Evolutionary conservation across 1,284 basidiomycete genomes (phyloP).

Genomic region (Irpex sp.): DNA sequence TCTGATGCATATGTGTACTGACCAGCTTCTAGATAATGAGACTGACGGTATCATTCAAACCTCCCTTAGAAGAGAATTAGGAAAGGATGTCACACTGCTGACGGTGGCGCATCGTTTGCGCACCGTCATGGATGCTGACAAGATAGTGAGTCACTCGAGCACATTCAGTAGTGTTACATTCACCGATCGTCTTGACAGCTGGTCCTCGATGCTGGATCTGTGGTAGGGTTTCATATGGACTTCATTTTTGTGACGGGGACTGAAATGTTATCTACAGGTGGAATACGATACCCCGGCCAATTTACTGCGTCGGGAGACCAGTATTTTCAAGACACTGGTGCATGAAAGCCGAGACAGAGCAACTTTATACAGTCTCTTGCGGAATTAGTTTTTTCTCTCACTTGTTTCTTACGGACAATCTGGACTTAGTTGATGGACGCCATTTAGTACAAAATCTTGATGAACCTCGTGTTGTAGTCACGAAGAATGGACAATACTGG

Average conservation of each 20-base stretch:
- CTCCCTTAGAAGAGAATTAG: constrained; percentile 48
- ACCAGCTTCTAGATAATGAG: constrained; percentile 38
- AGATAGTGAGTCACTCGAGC: constrained; percentile 24
- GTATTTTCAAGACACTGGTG: constrained; percentile 54
- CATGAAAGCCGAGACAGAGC: constrained; percentile 56
- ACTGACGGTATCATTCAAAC: constrained; percentile 57
- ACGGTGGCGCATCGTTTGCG: constrained; percentile 67
- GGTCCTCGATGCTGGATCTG: constrained; percentile 37
- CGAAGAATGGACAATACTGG: no score
- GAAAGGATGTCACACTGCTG: constrained; percentile 51
- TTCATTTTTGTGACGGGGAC: not conserved
- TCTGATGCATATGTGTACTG: not conserved
- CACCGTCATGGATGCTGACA: constrained; percentile 37
- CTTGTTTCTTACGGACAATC: no score
- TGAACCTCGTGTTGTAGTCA: no score
- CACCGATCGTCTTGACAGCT: constrained; percentile 23
- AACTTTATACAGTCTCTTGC: constrained; percentile 31
- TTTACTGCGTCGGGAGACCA: constrained; percentile 50
- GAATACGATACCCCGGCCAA: constrained; percentile 61
- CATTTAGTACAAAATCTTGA: no score
- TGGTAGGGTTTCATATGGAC: constrained; percentile 21
- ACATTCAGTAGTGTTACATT: not conserved
- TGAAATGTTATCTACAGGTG: constrained; percentile 29
- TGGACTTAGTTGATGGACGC: no score
- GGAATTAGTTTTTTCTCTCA: not conserved